phyloP scores from a whole-genome alignment of 306 rosid genomes.

The Sechiopsis laciniata region DNA sequence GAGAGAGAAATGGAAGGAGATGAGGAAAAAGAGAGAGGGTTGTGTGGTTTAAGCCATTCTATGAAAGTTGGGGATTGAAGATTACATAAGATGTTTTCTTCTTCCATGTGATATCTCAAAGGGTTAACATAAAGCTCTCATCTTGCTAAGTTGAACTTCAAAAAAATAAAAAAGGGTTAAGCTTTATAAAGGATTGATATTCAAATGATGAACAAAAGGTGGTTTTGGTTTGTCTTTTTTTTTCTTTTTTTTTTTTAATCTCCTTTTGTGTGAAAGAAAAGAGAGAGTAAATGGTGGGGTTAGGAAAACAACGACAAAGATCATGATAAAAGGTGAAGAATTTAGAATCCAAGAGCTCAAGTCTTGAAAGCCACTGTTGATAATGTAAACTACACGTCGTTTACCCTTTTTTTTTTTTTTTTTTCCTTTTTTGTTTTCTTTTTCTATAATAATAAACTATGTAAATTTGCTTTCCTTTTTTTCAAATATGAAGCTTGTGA shows the following conservation, averaged over 20 bases:
- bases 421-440: neutral
- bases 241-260: neutral
- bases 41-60: slow-evolving; percentile 84
- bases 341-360: neutral
- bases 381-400: slow-evolving; percentile 17
- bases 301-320: slow-evolving; percentile 13
- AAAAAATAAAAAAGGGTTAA: neutral
- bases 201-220: slow-evolving; percentile 23
- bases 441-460: neutral
- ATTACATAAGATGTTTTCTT: slow-evolving; percentile 32
- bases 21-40: slow-evolving; percentile 29
- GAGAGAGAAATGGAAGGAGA: slow-evolving; percentile 26
- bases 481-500: neutral
- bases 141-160: neutral
- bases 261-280: slow-evolving; percentile 23
- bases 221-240: neutral
- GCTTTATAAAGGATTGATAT: slow-evolving; percentile 36
- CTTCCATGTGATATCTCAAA: slow-evolving; percentile 44
- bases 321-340: neutral
- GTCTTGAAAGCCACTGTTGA: neutral
- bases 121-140: slow-evolving; percentile 28
- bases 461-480: neutral
- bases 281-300: slow-evolving; percentile 52
- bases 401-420: neutral
- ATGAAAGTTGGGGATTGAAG: slow-evolving; percentile 74